phyloP scores from a whole-genome alignment of 139 green algal species.

The Chlorella sorokiniana region DNA sequence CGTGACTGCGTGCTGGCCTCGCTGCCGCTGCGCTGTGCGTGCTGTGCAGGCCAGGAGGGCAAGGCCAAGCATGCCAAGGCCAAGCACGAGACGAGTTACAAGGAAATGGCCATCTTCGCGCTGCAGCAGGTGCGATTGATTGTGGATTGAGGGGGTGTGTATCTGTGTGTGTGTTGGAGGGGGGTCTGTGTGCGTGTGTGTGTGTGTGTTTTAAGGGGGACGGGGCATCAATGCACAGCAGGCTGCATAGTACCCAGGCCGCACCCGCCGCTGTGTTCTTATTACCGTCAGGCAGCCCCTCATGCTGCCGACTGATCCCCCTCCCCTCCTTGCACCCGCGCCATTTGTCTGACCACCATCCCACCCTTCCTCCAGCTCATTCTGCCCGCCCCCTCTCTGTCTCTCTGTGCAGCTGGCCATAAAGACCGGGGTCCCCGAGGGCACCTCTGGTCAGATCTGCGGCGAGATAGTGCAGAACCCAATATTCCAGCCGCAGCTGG shows the following conservation, averaged over 20 bases:
- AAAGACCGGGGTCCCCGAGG: conserved; percentile 18
- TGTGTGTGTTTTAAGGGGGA: neutral
- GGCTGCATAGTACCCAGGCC: too few relatives aligned
- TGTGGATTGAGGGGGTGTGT: too few relatives aligned
- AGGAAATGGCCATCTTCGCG: conserved; percentile 50
- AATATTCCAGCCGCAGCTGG: conserved; percentile 41
- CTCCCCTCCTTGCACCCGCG: neutral
- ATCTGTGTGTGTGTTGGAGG: neutral
- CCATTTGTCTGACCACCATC: neutral
- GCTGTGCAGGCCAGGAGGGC: conserved; percentile 18
- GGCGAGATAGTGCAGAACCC: conserved; percentile 25
- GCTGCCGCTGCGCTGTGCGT: neutral
- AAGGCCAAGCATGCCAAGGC: conserved; percentile 48
- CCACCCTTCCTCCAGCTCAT: neutral
- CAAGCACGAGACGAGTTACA: conserved; percentile 51
- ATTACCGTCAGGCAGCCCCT: neutral
- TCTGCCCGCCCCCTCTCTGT: neutral
- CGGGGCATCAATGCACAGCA: too few relatives aligned
- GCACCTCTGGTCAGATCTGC: conserved; percentile 46
- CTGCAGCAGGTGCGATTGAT: conserved; percentile 41
- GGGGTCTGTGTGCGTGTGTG: too few relatives aligned
- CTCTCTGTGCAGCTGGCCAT: conserved; percentile 19
- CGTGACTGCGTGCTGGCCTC: neutral
- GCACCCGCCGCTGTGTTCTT: neutral
- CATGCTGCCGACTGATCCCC: neutral